phyloP scores from a whole-genome alignment of 257 asterid species.

The Lycium barbarum region DNA sequence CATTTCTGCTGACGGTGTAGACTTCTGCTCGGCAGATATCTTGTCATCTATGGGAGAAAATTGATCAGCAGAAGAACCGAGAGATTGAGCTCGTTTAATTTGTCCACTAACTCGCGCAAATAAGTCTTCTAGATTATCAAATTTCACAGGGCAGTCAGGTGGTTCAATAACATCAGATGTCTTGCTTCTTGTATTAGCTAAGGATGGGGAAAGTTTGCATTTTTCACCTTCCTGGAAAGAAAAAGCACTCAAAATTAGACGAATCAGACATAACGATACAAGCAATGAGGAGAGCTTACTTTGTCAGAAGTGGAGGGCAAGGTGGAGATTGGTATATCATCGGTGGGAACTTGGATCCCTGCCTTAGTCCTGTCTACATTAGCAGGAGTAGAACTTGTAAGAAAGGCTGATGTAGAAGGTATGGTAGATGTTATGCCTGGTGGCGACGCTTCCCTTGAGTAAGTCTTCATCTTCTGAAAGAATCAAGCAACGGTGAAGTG shows the following conservation, averaged over 20 bases:
- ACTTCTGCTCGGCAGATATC: not conserved
- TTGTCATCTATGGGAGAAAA: not conserved
- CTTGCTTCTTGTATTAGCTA: not conserved
- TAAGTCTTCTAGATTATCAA: conserved; percentile 20
- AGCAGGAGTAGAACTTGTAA: not conserved
- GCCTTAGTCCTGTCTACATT: not conserved
- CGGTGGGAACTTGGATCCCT: too few relatives aligned
- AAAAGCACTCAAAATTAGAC: not conserved
- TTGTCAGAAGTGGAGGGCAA: conserved; percentile 15
- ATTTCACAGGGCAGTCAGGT: not conserved
- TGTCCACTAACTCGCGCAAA: not conserved
- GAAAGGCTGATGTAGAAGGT: not conserved
- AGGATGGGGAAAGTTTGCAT: not conserved
- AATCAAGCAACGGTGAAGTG: not conserved
- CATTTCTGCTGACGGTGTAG: not conserved
- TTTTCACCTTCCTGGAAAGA: not conserved
- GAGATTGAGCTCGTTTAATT: conserved; percentile 20
- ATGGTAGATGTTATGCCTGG: not conserved
- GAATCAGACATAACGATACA: not conserved
- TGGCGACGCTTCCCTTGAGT: too few relatives aligned
- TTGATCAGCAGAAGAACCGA: not conserved
- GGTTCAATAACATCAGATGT: not conserved
- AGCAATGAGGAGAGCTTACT: not conserved
- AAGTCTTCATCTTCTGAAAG: not conserved
- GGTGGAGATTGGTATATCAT: not conserved